Evolutionary conservation across 2,329 filamentous ascomycete genomes (phyloP), one percentile per base, ranked within the genome.

Genomic region (Cytospora schulzeri): DNA sequence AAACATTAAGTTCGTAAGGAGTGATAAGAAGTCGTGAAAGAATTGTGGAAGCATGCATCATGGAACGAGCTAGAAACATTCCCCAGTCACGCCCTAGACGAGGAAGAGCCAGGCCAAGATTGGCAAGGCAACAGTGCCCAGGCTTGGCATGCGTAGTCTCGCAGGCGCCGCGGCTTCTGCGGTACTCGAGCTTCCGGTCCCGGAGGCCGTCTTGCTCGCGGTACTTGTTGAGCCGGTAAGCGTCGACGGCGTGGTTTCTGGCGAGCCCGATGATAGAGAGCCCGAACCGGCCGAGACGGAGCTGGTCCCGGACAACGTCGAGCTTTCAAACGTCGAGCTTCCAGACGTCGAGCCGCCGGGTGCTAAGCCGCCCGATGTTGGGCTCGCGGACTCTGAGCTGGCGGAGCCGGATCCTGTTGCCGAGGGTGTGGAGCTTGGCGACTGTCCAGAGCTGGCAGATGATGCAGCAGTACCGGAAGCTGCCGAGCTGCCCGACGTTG

Each of bases 1-100:
- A 51, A 58, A 61, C 48, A 66, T 66, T 61, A 66, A 26, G 31
- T 64, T 33, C 53, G 31, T 29, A 66, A 57, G 64, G 56, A 63
- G 51, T 41, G 61, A 24, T 45, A 14, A 48, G 53, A 64, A 51
- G n/a, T 28, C 29, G 35, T 54, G 31, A 35, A 26, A 33, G n/a
- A n/a, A 38, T 45, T 11, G 22, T 22, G 26, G 24, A 33, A 51
- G 17, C 7, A 48, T n/a, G 3, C 4, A 31, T 31, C 29, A 31
- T 33, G 33, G 26, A 26, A 52, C 9, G 50, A 8, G 11, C 15
- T 19, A 15, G 22, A 3, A 45, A 53, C 22, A n/a, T 9, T 31
- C 2, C 35, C 8, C 14, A 33, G 38, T 12, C 22, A 48, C 45
- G 60, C 17, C n/a, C 41, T 60, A 67, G 19, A 63, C 7, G 59